Evolutionary conservation across 106 monocot species (phyloP), one percentile per base, ranked within the genome.

Genomic region (Chionographis japonica): DNA sequence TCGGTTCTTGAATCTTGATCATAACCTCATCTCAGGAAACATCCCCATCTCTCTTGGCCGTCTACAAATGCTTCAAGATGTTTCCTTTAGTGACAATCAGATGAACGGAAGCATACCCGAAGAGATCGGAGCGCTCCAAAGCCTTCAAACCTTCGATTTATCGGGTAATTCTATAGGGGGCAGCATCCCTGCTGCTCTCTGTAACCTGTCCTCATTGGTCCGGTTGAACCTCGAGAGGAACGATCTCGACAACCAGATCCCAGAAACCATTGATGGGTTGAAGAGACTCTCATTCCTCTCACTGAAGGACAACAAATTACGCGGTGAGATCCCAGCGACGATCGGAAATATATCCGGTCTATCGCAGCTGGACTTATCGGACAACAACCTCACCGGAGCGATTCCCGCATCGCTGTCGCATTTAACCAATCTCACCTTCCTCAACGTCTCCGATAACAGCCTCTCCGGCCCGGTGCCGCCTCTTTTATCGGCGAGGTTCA

Each of bases 401-500:
- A 91, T 94, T 15, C 94, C 94, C 4, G 52, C n/a, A 7, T 69
- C 85, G 1, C n/a, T 94, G 6, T 64, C 37, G 6, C 39, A 56
- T 4, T 75, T 90, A 13, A 52, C 67, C 8, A 83, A 74, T 40
- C 81, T 94, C 27, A 52, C 52, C 5, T 68, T 68, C 18, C 85
- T 94, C 68, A 75, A 90, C 60, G 80, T 94, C 0, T 94, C 90
- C 12, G 19, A 91, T 59, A 91, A 94, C 74, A 83, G 79, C 27
- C 83, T 95, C 19, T 91, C 95, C 27, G 95, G 95, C 11, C 66
- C 64, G 9, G 95, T 88, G 2, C 95, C 95, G 9, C 53, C 54
- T 19, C 52, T 65, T 12, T 91, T 95, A 8, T 61, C 91, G 8
- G 41, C 79, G 62, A 85, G 73, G 65, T 95, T 91, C 71, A 80